Evolutionary conservation across 2,329 filamentous ascomycete species (phyloP), one percentile per base, ranked within the genome.

Genomic region (Didymella segeticola): DNA sequence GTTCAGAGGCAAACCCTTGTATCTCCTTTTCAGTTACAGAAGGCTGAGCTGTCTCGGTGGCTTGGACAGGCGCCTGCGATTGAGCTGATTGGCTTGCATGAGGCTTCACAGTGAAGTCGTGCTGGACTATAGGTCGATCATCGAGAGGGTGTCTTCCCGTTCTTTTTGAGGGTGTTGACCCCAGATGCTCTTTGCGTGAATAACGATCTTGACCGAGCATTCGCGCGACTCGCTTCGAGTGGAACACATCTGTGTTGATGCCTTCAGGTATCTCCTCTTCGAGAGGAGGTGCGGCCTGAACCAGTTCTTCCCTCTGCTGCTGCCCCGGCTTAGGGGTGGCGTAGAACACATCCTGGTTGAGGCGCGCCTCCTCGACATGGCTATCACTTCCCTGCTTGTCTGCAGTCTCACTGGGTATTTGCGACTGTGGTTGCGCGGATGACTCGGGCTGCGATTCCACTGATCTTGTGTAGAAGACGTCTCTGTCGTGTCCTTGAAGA

Each of bases 211-310:
- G 77, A 25, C 82, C 80, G 12, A 88, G 73, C 70, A 84, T 77
- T 55, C 75, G 80, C 23, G 84, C 82, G 17, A 87, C 82, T 48
- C 78, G 79, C 3, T 81, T 82, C 48, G 83, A 88, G 50, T 83
- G 82, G 65, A 89, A 89, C 0, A 89, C 71, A 59, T 85, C 81
- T 5, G 81, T 80, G 64, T 88, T 81, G 63, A 87, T 77, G 39
- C 82, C 85, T 47, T 85, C 82, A 4, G 84, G 79, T 14, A 82
- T 54, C n/a, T 82, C 77, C 15, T 80, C 76, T 49, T 79, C 69
- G 43, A 62, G 56, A 19, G 70, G 67, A 15, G 68, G 62, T 36
- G 64, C 61, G 30, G 57, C 58, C 34, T 75, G 70, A 27, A 71
- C 63, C 4, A 75, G 51, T 9, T 59, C 36, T 26, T 64, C 56